Conservation (phyloP, 2,329 filamentous ascomycete species). For the Monilinia laxa region DNA sequence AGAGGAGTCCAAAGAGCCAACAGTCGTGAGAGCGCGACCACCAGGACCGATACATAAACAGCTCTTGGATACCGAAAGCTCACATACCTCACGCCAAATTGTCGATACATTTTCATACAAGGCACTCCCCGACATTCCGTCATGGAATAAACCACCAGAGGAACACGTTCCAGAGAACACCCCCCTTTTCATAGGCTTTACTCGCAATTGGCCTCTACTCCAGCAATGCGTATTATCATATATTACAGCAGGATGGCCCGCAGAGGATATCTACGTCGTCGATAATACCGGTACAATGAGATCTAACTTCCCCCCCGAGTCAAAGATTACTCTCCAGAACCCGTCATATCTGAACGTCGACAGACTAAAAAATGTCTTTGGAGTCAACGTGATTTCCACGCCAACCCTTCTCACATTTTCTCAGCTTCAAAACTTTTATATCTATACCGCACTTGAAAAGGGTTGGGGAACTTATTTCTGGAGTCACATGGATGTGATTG, state of each 20-base stretch:
- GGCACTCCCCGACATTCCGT: slow-evolving; percentile 1
- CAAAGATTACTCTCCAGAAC: slow-evolving; percentile 52
- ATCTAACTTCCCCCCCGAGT: slow-evolving; percentile 48
- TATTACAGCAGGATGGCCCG: slow-evolving; percentile 59
- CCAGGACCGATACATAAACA: slow-evolving; percentile 16
- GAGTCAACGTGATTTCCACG: slow-evolving; percentile 52
- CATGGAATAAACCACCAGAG: slow-evolving; percentile 46
- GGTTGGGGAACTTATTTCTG: slow-evolving; percentile 54
- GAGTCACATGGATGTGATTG: slow-evolving; percentile 56
- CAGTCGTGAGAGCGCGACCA: slow-evolving; percentile 11
- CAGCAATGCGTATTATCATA: slow-evolving; percentile 57
- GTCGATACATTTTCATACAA: slow-evolving; percentile 14
- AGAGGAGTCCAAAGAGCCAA: not conserved
- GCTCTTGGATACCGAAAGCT: not conserved
- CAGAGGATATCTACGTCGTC: slow-evolving; percentile 55
- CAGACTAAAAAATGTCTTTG: slow-evolving; percentile 48
- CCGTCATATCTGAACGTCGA: slow-evolving; percentile 57
- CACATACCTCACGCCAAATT: not conserved
- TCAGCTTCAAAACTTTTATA: slow-evolving; percentile 56
- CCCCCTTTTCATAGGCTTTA: slow-evolving; percentile 59
- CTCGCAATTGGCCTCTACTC: slow-evolving; percentile 54
- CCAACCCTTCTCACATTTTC: slow-evolving; percentile 55
- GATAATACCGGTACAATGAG: slow-evolving; percentile 60
- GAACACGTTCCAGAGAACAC: slow-evolving; percentile 46
- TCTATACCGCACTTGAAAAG: slow-evolving; percentile 47